Evolutionary conservation across 495 filamentous ascomycete genomes (phyloP).

Genomic region (Cercophora newfieldiana): DNA sequence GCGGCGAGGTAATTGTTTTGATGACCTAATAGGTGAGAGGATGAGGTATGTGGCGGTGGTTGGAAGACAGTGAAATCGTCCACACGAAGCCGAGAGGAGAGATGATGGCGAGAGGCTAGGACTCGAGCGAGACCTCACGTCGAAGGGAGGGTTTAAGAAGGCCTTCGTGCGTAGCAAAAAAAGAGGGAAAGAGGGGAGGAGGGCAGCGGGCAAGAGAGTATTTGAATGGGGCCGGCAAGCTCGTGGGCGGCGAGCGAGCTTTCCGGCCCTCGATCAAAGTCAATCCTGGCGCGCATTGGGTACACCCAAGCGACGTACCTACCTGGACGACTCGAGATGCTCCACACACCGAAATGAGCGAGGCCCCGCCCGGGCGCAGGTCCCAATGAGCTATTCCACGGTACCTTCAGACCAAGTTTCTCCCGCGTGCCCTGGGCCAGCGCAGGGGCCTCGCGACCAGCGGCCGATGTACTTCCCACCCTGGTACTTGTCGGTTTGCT

Average conservation of each 20-base stretch:
- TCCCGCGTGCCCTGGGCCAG: background rate
- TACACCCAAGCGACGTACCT: slow-evolving; percentile 22
- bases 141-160: slow-evolving; percentile 41
- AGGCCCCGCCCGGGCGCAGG: slow-evolving; percentile 24
- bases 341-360: background rate
- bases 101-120: slow-evolving; percentile 25
- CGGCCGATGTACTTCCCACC: slow-evolving; percentile 29
- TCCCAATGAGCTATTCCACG: slow-evolving; percentile 28
- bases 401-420: slow-evolving; percentile 11
- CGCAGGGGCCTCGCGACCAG: slow-evolving; percentile 18
- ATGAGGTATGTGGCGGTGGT: slow-evolving; percentile 24
- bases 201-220: slow-evolving; percentile 28
- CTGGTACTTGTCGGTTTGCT: slow-evolving; percentile 24
- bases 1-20: slow-evolving; percentile 32
- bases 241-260: slow-evolving; percentile 28
- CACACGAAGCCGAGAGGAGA: slow-evolving; percentile 22
- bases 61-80: slow-evolving; percentile 27
- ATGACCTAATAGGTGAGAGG: slow-evolving; percentile 35
- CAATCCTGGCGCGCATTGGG: slow-evolving; percentile 29
- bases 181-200: slow-evolving; percentile 30
- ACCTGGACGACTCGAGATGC: background rate
- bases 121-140: slow-evolving; percentile 42
- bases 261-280: slow-evolving; percentile 31
- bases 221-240: slow-evolving; percentile 33
- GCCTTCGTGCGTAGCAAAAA: slow-evolving; percentile 38